phyloP scores from a whole-genome alignment of 2,329 filamentous ascomycete genomes.

The Ophiostoma piceae region DNA sequence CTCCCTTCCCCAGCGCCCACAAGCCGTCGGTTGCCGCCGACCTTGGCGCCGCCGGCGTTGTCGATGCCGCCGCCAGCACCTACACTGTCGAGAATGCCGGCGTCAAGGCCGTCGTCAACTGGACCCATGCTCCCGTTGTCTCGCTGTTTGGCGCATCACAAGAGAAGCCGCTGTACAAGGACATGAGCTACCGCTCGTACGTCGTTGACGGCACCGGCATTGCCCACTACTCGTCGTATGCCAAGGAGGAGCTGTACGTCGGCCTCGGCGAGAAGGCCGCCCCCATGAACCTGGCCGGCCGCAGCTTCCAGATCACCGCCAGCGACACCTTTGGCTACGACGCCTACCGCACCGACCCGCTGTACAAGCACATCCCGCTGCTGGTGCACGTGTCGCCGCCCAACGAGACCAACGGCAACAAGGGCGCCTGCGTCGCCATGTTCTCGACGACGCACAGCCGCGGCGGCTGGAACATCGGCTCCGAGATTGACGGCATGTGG shows the following conservation, averaged over 20 bases:
- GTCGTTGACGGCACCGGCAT: conserved; percentile 52
- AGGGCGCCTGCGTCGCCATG: conserved; percentile 49
- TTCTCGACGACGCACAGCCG: conserved; percentile 63
- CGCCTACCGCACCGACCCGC: conserved; percentile 62
- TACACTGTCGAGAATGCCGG: conserved; percentile 44
- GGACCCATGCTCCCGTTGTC: conserved; percentile 53
- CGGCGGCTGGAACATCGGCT: conserved; percentile 61
- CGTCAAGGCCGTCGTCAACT: conserved; percentile 53
- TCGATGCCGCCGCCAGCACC: conserved; percentile 34
- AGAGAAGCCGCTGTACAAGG: conserved; percentile 52
- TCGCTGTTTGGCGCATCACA: conserved; percentile 49
- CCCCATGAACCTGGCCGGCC: conserved; percentile 65
- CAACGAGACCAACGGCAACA: conserved; percentile 32
- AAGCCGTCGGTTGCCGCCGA: conserved; percentile 17
- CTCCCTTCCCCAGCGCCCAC: conserved; percentile 57
- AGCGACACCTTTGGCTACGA: conserved; percentile 69
- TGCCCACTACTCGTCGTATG: conserved; percentile 56
- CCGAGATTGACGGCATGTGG: conserved; percentile 72
- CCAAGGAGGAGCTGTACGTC: conserved; percentile 56
- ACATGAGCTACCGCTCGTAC: conserved; percentile 62
- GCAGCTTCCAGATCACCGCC: conserved; percentile 60
- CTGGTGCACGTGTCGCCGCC: conserved; percentile 60
- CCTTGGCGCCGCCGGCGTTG: conserved; percentile 26
- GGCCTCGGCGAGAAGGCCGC: conserved; percentile 68
- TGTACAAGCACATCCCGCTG: conserved; percentile 72